Base-by-base conservation (phyloP, 2,329 filamentous ascomycete species). In the Volutella citrinella region DNA sequence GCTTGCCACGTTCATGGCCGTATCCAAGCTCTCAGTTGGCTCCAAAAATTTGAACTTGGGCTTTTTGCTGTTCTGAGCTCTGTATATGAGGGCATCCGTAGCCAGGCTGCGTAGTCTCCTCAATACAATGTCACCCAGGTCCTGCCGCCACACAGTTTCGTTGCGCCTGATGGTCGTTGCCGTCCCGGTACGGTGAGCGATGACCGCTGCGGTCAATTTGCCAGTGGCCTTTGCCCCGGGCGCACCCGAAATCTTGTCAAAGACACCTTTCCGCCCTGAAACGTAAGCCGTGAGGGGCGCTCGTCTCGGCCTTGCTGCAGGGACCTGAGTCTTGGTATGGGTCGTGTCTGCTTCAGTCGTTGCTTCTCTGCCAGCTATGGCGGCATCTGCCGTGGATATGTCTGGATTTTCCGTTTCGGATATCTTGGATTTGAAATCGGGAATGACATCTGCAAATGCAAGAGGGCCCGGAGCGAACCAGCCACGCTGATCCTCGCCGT, bases 381-480 rank as follows among this genome's bases (percentile, higher is more conserved):
- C 12, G 12, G 20, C 20, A 22, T 22, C 21, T 27, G 21, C 20
- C 8, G 18, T 16, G 10, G 20, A 6, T n/a, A n/a, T n/a, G 16
- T 12, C 17, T 11, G 10, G 25, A 6, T 29, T 17, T 15, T 23
- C 22, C 17, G 16, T 25, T 5, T 19, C n/a, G 18, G n/a, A 26
- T 37, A 32, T 8, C 22, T 29, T 19, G 21, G 33, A 19, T 12
- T 44, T 22, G 14, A 38, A 42, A 18, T 36, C 36, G 20, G 49
- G 34, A 30, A 58, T 41, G 29, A 49, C 35, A n/a, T 35, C 31
- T 7, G 52, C 42, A 26, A 62, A 56, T 4, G 57, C 43, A 11
- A 68, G 43, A 23, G 61, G 64, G 8, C 59, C 63, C 0, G 80
- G 81, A 12, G 79, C 63, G 55, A 72, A 76, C 76, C 77, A 85